Evolutionary conservation across 495 filamentous ascomycete genomes (phyloP), one percentile per base, ranked within the genome.

Genomic region (Parathielavia hyrcaniae): DNA sequence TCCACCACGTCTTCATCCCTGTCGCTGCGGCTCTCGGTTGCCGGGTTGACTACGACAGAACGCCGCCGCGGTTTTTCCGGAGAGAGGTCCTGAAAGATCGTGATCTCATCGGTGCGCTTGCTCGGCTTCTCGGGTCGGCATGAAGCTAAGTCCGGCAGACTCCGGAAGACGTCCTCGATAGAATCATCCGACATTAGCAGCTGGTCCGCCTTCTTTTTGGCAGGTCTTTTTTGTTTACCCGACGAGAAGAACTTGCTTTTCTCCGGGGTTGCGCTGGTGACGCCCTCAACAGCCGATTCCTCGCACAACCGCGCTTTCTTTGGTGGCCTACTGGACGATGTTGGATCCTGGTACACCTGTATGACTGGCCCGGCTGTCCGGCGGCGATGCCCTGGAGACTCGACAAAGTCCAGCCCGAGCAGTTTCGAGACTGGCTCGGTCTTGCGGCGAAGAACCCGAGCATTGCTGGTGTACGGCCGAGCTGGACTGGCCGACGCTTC

Each of bases 291-390:
- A 20, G 55, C 53, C 50, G 55, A 56, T 36, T 78, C 76, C 8
- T 76, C 71, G 35, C 77, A 79, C 26, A 79, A 57, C 32, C 77
- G 71, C 51, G 74, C 73, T 67, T 79, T 79, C 70, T 79, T 79
- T 54, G 75, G 68, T 53, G 77, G 77, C 52, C 75, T 68, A n/a
- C 58, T 55, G 23, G 67, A 64, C 48, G 61, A 34, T 6, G 46
- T 55, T 6, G 65, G 44, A 19, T 72, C 64, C 53, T 53, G 63
- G 36, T 50, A 63, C 43, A 62, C 59, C 57, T 55, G 57, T 4
- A 68, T 40, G 10, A 22, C 47, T 6, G 60, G 60, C 0, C 66
- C 74, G 7, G 59, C 48, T 10, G 71, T 74, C 26, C 62, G 66
- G 12, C 73, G 74, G 34, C 75, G 73, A 46, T 70, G 55, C 36